A percentile compares a stretch with the other conserved stretches of the same genome.
Evolutionary conservation across 2,329 filamentous ascomycete species (phyloP).

Genomic region (Monilinia polystroma): DNA sequence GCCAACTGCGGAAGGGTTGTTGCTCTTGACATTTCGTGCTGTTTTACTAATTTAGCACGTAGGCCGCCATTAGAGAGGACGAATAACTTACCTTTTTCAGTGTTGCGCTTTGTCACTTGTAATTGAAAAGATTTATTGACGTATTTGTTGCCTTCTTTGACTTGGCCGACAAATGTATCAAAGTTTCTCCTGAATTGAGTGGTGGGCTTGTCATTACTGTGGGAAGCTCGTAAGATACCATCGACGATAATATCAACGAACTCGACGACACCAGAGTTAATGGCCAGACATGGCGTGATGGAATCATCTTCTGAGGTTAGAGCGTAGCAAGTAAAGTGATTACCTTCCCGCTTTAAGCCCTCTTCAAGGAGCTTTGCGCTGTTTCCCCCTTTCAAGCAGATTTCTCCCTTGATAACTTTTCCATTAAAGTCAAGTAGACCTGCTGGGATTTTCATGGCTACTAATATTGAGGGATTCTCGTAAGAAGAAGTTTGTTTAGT

Average conservation of each 20-base stretch:
- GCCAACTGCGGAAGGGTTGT: constrained; percentile 18
- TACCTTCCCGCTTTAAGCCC: constrained; percentile 14
- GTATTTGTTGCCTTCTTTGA: background rate
- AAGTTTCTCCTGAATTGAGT: constrained; percentile 1
- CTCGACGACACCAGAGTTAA: constrained; percentile 24
- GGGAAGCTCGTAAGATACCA: constrained; percentile 34
- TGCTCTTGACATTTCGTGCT: constrained; percentile 14
- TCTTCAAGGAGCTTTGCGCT: constrained; percentile 22
- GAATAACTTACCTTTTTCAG: constrained; percentile 21
- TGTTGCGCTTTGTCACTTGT: constrained; percentile 25
- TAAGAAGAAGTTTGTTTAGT: background rate
- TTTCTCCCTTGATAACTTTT: constrained; percentile 17
- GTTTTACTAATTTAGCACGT: background rate
- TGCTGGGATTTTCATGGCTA: constrained; percentile 17
- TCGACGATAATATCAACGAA: constrained; percentile 35
- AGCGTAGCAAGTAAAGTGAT: constrained; percentile 28
- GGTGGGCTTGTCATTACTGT: constrained; percentile 11
- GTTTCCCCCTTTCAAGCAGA: constrained; percentile 5
- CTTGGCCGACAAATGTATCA: constrained; percentile 1
- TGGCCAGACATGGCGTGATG: constrained; percentile 20
- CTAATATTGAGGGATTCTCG: background rate
- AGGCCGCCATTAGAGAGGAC: background rate
- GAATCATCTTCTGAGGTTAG: constrained; percentile 28
- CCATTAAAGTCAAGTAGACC: constrained; percentile 14
- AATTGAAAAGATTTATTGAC: constrained; percentile 21